These are phyloP conservation scores for Arthrinium puccinioides DNA, from an alignment of 2,329 filamentous ascomycete species.

Conservation along the genomic window DNA sequence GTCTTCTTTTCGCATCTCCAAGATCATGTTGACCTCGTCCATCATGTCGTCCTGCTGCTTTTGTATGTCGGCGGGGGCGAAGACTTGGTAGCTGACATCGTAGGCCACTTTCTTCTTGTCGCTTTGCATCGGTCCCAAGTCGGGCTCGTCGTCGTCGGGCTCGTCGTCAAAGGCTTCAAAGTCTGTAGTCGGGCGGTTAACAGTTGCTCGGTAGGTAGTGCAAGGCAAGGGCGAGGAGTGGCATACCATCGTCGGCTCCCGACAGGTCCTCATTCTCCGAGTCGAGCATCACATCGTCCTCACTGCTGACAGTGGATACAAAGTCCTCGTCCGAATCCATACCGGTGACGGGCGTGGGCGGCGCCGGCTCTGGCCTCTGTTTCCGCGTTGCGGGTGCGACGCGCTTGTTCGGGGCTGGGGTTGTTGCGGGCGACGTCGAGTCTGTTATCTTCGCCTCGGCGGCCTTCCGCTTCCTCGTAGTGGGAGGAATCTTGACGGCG, in stretches of 20 bases:
- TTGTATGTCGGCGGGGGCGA: conserved; percentile 73
- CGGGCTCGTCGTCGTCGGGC: conserved; percentile 43
- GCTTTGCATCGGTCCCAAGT: conserved; percentile 51
- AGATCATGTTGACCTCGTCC: conserved; percentile 82
- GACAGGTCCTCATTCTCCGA: conserved; percentile 65
- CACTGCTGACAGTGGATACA: conserved; percentile 76
- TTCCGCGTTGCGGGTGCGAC: conserved; percentile 15
- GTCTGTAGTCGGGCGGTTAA: no score
- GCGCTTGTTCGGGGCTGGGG: conserved; percentile 11
- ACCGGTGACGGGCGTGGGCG: conserved; percentile 52
- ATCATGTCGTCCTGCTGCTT: conserved; percentile 80
- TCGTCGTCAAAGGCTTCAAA: conserved; percentile 54
- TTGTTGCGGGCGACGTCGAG: conserved; percentile 6
- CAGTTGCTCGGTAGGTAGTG: no score
- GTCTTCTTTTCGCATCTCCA: conserved; percentile 83
- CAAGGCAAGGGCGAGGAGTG: no score
- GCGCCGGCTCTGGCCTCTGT: conserved; percentile 32
- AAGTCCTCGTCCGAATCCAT: conserved; percentile 98
- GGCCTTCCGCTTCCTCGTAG: conserved; percentile 55
- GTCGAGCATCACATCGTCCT: conserved; percentile 65
- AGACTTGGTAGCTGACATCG: conserved; percentile 79
- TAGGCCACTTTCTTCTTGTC: conserved; percentile 68
- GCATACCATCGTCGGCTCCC: conserved; percentile 37
- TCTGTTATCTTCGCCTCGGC: conserved; percentile 55
- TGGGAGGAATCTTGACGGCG: conserved; percentile 49